phyloP scores from a whole-genome alignment of 2,329 filamentous ascomycete species.

The Talaromyces sp. region DNA sequence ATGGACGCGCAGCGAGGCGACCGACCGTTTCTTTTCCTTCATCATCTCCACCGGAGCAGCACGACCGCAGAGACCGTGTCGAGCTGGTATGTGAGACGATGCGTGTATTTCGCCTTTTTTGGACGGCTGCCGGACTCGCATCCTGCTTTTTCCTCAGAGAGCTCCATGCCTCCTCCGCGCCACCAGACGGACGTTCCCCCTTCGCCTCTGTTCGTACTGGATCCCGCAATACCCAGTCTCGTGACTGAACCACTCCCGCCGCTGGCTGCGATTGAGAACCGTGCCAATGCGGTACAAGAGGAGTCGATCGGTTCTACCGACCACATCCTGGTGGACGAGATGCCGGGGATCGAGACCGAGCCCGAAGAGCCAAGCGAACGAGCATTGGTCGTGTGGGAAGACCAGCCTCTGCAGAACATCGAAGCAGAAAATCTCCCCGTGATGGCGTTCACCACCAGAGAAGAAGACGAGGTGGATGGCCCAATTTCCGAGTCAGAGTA shows the following conservation, averaged over 20 bases:
- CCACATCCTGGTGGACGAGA: not conserved
- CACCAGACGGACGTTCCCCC: not conserved
- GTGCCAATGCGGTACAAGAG: not conserved
- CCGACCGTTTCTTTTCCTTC: not conserved
- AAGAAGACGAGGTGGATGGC: not conserved
- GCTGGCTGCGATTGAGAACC: not conserved
- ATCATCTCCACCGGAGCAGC: not conserved
- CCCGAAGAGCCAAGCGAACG: not conserved
- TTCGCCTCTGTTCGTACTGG: not conserved
- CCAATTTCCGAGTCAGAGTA: not conserved
- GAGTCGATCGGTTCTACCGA: not conserved
- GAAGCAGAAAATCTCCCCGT: not conserved
- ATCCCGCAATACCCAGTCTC: not conserved
- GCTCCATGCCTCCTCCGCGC: not conserved
- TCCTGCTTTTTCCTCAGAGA: not conserved
- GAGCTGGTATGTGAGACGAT: not conserved
- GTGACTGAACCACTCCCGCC: not conserved
- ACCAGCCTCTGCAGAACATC: not conserved
- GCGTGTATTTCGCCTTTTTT: not conserved
- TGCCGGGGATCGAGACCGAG: not conserved
- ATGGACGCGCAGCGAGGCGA: not conserved
- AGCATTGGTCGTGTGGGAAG: not conserved
- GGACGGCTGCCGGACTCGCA: not conserved
- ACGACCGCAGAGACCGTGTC: not conserved
- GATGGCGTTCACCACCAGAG: not conserved